These are phyloP conservation scores for Erysimum cheiri DNA, from an alignment of 441 rosid genomes.

Conservation along the genomic window DNA sequence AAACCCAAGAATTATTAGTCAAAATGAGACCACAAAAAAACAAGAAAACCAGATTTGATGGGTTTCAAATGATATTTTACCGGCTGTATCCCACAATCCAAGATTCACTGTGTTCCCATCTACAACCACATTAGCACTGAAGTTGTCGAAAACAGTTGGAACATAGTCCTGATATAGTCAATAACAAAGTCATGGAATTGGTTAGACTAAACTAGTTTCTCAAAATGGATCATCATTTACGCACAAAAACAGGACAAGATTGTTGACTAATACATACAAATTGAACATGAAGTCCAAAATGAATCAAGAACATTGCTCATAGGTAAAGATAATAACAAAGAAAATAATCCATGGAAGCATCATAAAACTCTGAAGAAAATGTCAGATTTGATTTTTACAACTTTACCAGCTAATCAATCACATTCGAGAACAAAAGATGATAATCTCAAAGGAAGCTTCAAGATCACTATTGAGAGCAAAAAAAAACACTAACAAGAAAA, in stretches of 20 bases:
- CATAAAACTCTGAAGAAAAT: background rate
- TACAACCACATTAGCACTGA: slow-evolving; percentile 88
- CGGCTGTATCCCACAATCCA: slow-evolving; percentile 84
- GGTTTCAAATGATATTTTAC: no score
- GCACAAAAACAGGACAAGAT: background rate
- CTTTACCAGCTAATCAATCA: slow-evolving; percentile 2
- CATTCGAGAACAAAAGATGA: slow-evolving; percentile 7
- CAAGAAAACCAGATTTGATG: no score
- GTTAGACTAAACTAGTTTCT: slow-evolving; percentile 5
- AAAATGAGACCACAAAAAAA: no score
- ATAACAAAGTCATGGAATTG: slow-evolving; percentile 27
- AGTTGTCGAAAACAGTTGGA: slow-evolving; percentile 82
- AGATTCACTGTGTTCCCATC: slow-evolving; percentile 80
- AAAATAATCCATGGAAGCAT: slow-evolving; percentile 19
- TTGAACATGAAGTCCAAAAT: background rate
- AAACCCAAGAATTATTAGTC: no score
- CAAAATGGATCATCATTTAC: slow-evolving; percentile 4
- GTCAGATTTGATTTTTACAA: background rate
- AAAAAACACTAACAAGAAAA: background rate
- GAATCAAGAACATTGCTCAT: background rate
- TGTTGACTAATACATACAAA: background rate
- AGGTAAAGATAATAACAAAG: background rate
- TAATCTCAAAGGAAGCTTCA: slow-evolving; percentile 20
- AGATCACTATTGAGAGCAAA: slow-evolving; percentile 16
- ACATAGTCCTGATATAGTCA: slow-evolving; percentile 74